These are phyloP conservation scores for Cyclotella atomus DNA, from an alignment of 108 stramenopile genomes.

Conservation along the genomic window DNA sequence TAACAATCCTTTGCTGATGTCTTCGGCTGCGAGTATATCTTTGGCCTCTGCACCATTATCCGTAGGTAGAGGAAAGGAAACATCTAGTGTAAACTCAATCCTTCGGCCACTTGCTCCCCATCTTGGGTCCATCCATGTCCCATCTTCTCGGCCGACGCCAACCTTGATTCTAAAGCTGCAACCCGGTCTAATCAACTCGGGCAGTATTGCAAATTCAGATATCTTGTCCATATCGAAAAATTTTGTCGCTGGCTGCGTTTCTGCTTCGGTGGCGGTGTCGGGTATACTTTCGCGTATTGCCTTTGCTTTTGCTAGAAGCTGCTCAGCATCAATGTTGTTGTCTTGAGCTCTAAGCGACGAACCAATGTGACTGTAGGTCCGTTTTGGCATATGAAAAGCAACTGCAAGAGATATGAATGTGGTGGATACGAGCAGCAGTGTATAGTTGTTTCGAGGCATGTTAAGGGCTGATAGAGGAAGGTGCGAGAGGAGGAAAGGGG, in stretches of 20 bases:
- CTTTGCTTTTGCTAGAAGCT: slow-evolving; percentile 28
- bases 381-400: too few species aligned
- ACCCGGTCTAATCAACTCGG: slow-evolving; percentile 2
- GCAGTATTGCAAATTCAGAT: slow-evolving; percentile 19
- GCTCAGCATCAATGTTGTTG: slow-evolving; percentile 27
- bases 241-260: too few species aligned
- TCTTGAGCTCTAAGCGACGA: slow-evolving; percentile 8
- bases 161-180: slow-evolving; percentile 59
- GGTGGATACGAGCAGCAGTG: too few species aligned
- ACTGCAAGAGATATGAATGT: too few species aligned
- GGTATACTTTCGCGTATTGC: slow-evolving; percentile 40
- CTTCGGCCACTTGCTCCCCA: slow-evolving; percentile 78
- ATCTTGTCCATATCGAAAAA: neutral
- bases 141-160: slow-evolving; percentile 76
- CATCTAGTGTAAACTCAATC: slow-evolving; percentile 71
- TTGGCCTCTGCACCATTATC: neutral
- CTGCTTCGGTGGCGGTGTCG: neutral
- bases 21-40: slow-evolving; percentile 17
- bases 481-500: too few species aligned
- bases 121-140: slow-evolving; percentile 86
- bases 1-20: slow-evolving; percentile 48
- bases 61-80: slow-evolving; percentile 40
- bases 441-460: too few species aligned
- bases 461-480: too few species aligned
- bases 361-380: neutral